phyloP scores from a whole-genome alignment of 2,329 filamentous ascomycete genomes.

The Knufia petricola region DNA sequence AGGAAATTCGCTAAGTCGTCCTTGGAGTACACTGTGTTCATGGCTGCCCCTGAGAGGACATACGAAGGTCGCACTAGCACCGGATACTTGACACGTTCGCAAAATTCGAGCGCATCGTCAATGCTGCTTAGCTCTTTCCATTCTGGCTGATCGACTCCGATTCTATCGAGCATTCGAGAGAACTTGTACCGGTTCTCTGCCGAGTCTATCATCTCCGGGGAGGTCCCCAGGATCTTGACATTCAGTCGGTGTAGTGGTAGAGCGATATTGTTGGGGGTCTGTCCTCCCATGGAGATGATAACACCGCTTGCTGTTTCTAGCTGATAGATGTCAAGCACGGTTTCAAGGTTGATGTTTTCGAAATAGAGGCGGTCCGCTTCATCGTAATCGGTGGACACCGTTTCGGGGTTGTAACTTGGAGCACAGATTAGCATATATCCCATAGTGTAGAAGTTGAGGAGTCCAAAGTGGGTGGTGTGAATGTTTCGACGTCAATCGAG shows the following conservation, averaged over 20 bases:
- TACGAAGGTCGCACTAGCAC: slow-evolving; percentile 94
- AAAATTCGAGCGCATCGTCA: slow-evolving; percentile 80
- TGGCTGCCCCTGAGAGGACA: slow-evolving; percentile 90
- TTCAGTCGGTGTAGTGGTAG: slow-evolving; percentile 79
- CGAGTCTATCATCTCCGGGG: slow-evolving; percentile 96
- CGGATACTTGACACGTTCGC: slow-evolving; percentile 78
- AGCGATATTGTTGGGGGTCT: slow-evolving; percentile 96
- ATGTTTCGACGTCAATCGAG: too few species aligned
- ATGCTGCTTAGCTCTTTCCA: slow-evolving; percentile 98
- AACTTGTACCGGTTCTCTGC: slow-evolving; percentile 99
- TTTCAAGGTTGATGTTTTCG: slow-evolving; percentile 87
- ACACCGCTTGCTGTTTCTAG: slow-evolving; percentile 75
- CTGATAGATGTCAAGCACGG: slow-evolving; percentile 85
- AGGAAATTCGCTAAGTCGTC: slow-evolving; percentile 84
- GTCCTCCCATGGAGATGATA: slow-evolving; percentile 90
- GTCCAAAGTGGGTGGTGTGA: too few species aligned
- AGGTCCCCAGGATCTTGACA: slow-evolving; percentile 88
- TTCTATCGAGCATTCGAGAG: slow-evolving; percentile 91
- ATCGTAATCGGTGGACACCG: slow-evolving; percentile 82
- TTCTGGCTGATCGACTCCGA: slow-evolving; percentile 87
- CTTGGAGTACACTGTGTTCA: slow-evolving; percentile 98
- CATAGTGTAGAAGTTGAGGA: too few species aligned
- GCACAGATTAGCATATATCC: too few species aligned
- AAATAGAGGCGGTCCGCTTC: slow-evolving; percentile 94
- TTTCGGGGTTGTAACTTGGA: slow-evolving; percentile 67